Evolutionary conservation across 345 rosid species (phyloP).

Genomic region (Cardamine resedifolia): DNA sequence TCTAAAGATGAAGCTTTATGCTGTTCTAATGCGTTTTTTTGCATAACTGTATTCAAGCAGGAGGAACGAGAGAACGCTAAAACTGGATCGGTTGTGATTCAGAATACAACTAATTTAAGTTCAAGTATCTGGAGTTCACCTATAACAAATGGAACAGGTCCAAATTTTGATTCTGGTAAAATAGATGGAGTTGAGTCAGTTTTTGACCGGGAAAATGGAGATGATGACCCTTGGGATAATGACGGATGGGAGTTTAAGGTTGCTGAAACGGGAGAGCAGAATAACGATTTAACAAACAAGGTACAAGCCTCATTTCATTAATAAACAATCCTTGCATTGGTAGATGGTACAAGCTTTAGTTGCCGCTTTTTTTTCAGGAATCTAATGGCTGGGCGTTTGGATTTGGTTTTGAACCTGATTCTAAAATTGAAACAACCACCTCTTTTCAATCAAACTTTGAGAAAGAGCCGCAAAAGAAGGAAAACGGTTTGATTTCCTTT

Average conservation of each 20-base stretch:
- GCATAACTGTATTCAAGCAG: slow-evolving; percentile 1
- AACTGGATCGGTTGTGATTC: slow-evolving; percentile 12
- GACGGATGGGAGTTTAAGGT: slow-evolving; percentile 48
- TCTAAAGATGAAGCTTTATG: not conserved
- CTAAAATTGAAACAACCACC: slow-evolving; percentile 19
- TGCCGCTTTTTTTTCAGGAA: slow-evolving; percentile 29
- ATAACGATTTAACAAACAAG: slow-evolving; percentile 14
- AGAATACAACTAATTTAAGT: not conserved
- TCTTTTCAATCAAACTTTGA: slow-evolving; percentile 20
- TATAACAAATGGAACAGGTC: slow-evolving; percentile 24
- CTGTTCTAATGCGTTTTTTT: not conserved
- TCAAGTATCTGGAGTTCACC: slow-evolving; percentile 18
- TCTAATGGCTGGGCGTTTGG: slow-evolving; percentile 44
- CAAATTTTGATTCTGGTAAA: slow-evolving; percentile 8
- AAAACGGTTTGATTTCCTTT: slow-evolving; percentile 29
- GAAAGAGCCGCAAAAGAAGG: slow-evolving; percentile 27
- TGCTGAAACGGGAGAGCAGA: slow-evolving; percentile 30
- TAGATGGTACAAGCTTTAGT: slow-evolving; percentile 26
- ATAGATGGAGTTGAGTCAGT: not conserved
- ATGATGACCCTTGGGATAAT: slow-evolving; percentile 30
- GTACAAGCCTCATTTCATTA: slow-evolving; percentile 16
- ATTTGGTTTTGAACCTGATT: slow-evolving; percentile 35
- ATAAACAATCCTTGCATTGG: slow-evolving; percentile 24
- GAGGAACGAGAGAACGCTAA: slow-evolving; percentile 1
- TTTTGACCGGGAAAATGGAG: slow-evolving; percentile 5